Base-by-base conservation (phyloP, 2,329 filamentous ascomycete species). In the Alternaria ventricosa region DNA sequence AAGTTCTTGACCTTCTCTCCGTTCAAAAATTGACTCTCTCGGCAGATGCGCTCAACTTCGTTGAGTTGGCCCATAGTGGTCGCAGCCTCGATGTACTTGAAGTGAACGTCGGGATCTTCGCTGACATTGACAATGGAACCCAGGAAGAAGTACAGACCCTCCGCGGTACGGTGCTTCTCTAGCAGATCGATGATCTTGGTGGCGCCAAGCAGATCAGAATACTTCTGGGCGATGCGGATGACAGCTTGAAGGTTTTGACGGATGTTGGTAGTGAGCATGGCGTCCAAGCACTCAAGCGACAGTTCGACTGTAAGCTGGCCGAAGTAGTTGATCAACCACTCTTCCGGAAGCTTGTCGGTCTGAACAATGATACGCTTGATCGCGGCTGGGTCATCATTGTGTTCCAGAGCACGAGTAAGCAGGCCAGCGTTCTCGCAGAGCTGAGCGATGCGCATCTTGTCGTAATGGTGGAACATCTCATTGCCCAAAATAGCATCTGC, bases 1-100 rank as follows among this genome's bases (percentile, higher is more conserved):
- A 98, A 99, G 85, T 99, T 99, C 87, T 97, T 97, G 61, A 97
- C 93, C 86, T 97, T 97, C 82, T 97, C 94, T 0, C 94, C 87
- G 80, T 97, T 95, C 83, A 94, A 25, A 12, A 53, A 33, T 1
- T 30, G 13, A 86, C 91, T 96, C 80, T 99, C 96, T 65, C 96
- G 90, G 84, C 95, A 98, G 75, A 99, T 95, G 58, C 96, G 92
- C 86, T 99, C 95, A 20, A 99, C 96, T 78, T 99, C 96, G 70
- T 93, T 94, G 76, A 97, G 89, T 82, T 99, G 95, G 28, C 91
- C 90, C 88, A 97, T 96, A 77, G 90, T 92, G 23, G 94, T 97
- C 30, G 96, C 96, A 60, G 96, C 94, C 83, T 99, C 95, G 63
- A 99, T 97, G 82, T 99, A 99, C 86, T 99, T 99, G 89, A 97